phyloP scores from a whole-genome alignment of 225 moss, liverwort and hornwort species.

The Pseudisothecium myosuroides region DNA sequence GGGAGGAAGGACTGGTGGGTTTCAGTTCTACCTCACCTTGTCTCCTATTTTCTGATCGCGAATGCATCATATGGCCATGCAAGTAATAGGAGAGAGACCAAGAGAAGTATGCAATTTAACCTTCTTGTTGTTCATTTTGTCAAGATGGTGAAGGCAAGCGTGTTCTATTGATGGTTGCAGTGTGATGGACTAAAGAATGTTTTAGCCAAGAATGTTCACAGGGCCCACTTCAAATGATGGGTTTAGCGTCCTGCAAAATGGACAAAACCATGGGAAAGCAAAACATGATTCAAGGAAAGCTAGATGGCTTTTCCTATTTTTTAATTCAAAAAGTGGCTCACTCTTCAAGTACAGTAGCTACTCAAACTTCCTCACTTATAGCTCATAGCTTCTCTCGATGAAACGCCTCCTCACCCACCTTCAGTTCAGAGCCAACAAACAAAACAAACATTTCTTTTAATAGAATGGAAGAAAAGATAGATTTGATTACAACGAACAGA shows the following conservation, averaged over 20 bases:
- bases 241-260: too few relatives aligned
- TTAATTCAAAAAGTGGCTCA: too few relatives aligned
- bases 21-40: neutral
- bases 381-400: neutral
- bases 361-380: too few relatives aligned
- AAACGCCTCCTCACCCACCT: neutral
- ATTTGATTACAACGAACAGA: neutral
- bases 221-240: too few relatives aligned
- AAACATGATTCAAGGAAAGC: neutral
- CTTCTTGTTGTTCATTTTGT: neutral
- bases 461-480: neutral
- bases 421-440: neutral
- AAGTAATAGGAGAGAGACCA: neutral
- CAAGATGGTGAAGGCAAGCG: rapidly evolving
- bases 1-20: too few relatives aligned
- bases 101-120: neutral
- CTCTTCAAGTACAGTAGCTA: too few relatives aligned
- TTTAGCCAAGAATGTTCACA: neutral
- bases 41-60: rapidly evolving
- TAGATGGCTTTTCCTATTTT: neutral
- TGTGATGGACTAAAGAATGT: neutral
- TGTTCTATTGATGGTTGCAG: neutral
- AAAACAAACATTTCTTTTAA: neutral
- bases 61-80: neutral
- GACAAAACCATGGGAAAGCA: neutral